Base-by-base conservation (phyloP, 1,284 basidiomycete species). In the Coriolopsis trogii region DNA sequence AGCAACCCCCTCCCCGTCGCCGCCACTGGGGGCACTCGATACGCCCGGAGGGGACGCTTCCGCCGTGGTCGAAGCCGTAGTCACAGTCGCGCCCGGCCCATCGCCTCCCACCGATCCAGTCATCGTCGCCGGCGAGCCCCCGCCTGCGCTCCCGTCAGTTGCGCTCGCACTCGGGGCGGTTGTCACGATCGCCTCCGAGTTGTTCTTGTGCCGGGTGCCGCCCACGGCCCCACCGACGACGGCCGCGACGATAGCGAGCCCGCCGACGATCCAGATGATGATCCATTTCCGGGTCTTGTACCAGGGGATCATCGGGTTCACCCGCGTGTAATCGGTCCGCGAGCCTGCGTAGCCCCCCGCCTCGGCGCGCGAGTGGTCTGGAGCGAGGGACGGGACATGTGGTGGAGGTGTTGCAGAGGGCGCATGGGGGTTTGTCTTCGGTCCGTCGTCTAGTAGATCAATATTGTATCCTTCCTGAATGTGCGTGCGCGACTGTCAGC, bases 171-270 rank as follows among this genome's bases (percentile, higher is more conserved):
- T n/a, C n/a, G n/a, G n/a, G n/a, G n/a, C n/a, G n/a, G n/a, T n/a
- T n/a, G n/a, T n/a, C n/a, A n/a, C n/a, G n/a, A n/a, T n/a, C n/a
- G n/a, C n/a, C n/a, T n/a, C n/a, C 28, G 26, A n/a, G 13, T 39
- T 48, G 21, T 46, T 52, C 6, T 39, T 37, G 23, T 41, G 41
- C 1, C 55, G 51, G n/a, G 56, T 55, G 21, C 53, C 56, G 33
- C 82, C 85, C 0, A 87, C 84, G 0, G 76, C 82, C 2, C 82
- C 85, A 2, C 83, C 84, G 6, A 87, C 75, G 13, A 80, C 72
- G 1, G 76, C 84, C 1, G 71, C 82, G 41, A 87, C 58, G 53
- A 84, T 61, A 36, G 77, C 56, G 45, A 81, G 41, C 2, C 63
- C 62, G 3, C 73, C 56, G 31, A 78, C 31, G 40, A 68, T 53